Conservation (phyloP, 306 rosid species). For the Dalbergia cultrata region DNA sequence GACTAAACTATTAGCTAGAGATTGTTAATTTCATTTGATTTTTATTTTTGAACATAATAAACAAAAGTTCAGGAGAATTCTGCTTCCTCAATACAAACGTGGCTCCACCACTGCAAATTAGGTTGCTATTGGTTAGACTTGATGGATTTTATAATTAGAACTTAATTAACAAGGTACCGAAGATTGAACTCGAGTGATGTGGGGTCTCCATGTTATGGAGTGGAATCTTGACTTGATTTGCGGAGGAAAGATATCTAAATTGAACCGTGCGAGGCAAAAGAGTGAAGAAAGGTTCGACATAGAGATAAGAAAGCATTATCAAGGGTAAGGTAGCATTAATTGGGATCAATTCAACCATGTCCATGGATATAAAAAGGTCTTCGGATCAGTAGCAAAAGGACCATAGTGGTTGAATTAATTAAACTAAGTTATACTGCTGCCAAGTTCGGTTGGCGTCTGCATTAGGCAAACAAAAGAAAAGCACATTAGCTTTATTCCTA, state of each 20-base stretch:
- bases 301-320: background rate
- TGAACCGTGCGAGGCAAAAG: background rate
- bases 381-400: background rate
- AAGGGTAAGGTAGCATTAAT: background rate
- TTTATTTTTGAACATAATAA: no score
- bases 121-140: no score
- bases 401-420: background rate
- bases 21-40: no score
- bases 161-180: background rate
- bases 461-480: background rate
- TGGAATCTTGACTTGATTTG: constrained; percentile 22
- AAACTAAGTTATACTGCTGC: background rate
- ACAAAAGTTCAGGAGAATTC: no score
- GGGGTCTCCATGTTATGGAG: background rate
- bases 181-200: background rate
- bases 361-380: background rate
- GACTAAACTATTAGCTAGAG: no score
- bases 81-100: no score
- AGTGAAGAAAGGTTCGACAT: background rate
- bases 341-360: background rate
- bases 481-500: background rate
- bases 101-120: no score
- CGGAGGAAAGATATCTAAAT: constrained; percentile 4
- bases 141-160: background rate
- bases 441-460: background rate